Conservation (phyloP, 441 rosid species). For the Hura crepitans region DNA sequence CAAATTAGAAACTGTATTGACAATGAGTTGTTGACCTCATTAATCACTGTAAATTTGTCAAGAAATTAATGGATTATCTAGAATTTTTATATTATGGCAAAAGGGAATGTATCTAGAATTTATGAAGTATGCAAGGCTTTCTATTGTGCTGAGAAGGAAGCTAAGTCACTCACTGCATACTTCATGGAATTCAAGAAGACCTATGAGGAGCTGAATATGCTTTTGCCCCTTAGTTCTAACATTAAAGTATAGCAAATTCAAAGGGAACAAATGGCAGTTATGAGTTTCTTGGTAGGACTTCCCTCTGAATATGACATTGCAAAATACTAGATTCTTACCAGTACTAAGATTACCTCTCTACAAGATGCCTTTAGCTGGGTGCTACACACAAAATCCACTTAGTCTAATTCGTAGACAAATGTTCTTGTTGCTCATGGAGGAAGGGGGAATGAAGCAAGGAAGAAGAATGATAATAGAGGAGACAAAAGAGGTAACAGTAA, state of each 20-base stretch:
- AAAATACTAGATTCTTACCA: background rate
- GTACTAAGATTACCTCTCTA: background rate
- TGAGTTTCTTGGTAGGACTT: background rate
- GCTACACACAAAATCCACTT: background rate
- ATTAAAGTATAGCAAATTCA: background rate
- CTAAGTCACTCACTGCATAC: no score
- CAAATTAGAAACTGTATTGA: no score
- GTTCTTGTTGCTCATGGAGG: background rate
- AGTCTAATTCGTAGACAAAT: no score
- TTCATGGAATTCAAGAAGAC: no score
- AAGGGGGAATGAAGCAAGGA: background rate
- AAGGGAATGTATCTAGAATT: no score
- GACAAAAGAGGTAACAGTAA: background rate
- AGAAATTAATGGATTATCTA: no score
- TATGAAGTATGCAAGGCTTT: no score
- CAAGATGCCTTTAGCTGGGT: background rate
- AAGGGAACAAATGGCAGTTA: background rate
- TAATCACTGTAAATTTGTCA: no score
- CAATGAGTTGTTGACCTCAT: no score
- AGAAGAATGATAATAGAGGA: background rate
- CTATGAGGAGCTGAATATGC: no score
- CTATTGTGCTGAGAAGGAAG: no score
- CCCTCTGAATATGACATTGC: conserved; percentile 4
- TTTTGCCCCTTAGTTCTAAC: background rate
- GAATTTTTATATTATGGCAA: no score